Percentiles rank a stretch among this genome's conserved stretches.
phyloP scores from a whole-genome alignment of 108 stramenopile genomes.

The Aurantiochytrium sp. region DNA sequence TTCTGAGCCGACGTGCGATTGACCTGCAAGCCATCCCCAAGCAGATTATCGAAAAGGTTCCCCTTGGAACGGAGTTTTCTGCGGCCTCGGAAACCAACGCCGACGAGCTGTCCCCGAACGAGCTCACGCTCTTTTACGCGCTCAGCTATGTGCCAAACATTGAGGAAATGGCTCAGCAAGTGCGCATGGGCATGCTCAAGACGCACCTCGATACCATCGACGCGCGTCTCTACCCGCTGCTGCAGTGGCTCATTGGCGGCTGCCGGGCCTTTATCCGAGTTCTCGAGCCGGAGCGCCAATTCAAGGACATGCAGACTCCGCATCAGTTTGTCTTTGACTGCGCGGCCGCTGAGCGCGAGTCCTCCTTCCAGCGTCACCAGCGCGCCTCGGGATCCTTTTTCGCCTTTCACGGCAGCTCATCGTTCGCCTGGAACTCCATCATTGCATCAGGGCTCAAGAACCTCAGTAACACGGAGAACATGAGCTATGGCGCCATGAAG shows the following conservation, averaged over 20 bases:
- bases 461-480: neutral
- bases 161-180: neutral
- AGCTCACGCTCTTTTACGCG: constrained; percentile 11
- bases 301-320: constrained; percentile 5
- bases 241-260: constrained; percentile 14
- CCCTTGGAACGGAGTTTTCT: neutral
- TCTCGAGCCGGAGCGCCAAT: neutral
- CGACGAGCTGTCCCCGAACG: neutral
- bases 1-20: neutral
- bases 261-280: constrained; percentile 1
- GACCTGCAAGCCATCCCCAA: constrained; percentile 6
- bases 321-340: constrained; percentile 11
- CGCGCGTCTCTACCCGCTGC: neutral
- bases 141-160: neutral
- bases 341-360: neutral
- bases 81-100: neutral
- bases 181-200: constrained; percentile 7
- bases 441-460: constrained; percentile 6
- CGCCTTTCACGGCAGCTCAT: neutral
- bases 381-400: neutral
- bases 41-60: neutral
- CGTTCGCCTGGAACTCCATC: constrained; percentile 18
- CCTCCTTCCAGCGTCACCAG: neutral
- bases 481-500: constrained; percentile 19
- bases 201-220: neutral